Conservation (phyloP, 495 filamentous ascomycete species). For the Penicillium roqueforti region DNA sequence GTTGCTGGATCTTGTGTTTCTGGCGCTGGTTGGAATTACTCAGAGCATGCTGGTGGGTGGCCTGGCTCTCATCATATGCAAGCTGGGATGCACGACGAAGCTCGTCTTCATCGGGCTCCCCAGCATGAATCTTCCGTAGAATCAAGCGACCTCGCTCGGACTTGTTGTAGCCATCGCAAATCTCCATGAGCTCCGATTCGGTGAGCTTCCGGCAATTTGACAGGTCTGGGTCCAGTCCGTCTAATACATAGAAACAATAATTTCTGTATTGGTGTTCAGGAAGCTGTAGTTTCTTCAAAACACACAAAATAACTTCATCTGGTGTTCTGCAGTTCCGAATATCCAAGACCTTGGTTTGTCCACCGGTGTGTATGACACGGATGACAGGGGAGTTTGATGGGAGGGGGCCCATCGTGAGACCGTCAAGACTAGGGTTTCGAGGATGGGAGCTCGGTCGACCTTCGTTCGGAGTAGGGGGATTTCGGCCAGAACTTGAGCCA, state of each 20-base stretch:
- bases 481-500: conserved; percentile 43
- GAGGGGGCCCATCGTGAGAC: conserved; percentile 72
- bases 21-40: conserved; percentile 61
- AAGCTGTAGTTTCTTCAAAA: conserved; percentile 74
- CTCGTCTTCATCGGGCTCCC: conserved; percentile 77
- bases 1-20: conserved; percentile 72
- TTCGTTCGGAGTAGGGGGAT: conserved; percentile 45
- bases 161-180: conserved; percentile 56
- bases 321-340: conserved; percentile 83
- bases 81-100: conserved; percentile 77
- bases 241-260: conserved; percentile 78
- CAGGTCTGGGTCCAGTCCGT: conserved; percentile 76
- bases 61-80: conserved; percentile 74
- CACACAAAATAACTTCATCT: conserved; percentile 83
- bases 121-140: conserved; percentile 79
- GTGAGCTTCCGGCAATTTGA: conserved; percentile 70
- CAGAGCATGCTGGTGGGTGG: conserved; percentile 60
- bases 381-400: conserved; percentile 79
- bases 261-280: conserved; percentile 73
- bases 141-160: conserved; percentile 88
- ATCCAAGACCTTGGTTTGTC: conserved; percentile 86
- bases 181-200: conserved; percentile 81
- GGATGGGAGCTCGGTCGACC: conserved; percentile 39
- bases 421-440: conserved; percentile 72
- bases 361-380: conserved; percentile 83